Base-by-base conservation (phyloP, 805 yeast genomes). In the Barnettozyma californica region DNA sequence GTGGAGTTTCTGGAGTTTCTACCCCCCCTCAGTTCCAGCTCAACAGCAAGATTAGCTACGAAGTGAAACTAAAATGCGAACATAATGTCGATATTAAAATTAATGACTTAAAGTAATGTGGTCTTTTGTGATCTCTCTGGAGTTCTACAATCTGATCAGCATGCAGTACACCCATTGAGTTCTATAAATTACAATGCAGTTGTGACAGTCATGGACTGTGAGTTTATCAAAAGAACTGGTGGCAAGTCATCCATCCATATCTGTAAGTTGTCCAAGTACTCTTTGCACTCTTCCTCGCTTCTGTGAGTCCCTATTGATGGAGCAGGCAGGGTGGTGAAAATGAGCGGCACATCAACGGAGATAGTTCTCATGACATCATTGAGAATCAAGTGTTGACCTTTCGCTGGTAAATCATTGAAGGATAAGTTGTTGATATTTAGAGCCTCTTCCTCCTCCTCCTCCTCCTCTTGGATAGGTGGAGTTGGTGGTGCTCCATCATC, bases 201-300 rank as follows among this genome's bases (percentile, higher is more conserved):
- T 0, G 99, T 92, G 2, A 92, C 99, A 0, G 99, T 94, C 74
- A 94, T 90, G 0, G 96, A 85, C 68, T 89, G 95, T 0, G 97
- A 88, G 61, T 94, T 92, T 47, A 94, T 75, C 52, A 94, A 66
- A 63, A 94, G 63, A 1, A 81, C 75, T 0, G 98, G 97, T 0
- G 97, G 97, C 36, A 94, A 68, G 5, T 78, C 88, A 40, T 81
- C 78, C 48, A 92, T 74, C 94, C 97, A 88, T 6, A 86, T 66
- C 42, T 90, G 85, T 45, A 92, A 70, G 56, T 84, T 83, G 48
- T 81, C 80, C 14, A 87, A 80, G 62, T 90, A 92, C 33, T 86
- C 89, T 38, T 80, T 67, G 45, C 95, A 79, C 19, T 81, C 91
- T 5, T 71, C 74, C 42, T 80, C 83, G 52, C 77, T 80, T 52